phyloP scores from a whole-genome alignment of 768 basidiomycete genomes.

The Phanerodontia chrysosporium region DNA sequence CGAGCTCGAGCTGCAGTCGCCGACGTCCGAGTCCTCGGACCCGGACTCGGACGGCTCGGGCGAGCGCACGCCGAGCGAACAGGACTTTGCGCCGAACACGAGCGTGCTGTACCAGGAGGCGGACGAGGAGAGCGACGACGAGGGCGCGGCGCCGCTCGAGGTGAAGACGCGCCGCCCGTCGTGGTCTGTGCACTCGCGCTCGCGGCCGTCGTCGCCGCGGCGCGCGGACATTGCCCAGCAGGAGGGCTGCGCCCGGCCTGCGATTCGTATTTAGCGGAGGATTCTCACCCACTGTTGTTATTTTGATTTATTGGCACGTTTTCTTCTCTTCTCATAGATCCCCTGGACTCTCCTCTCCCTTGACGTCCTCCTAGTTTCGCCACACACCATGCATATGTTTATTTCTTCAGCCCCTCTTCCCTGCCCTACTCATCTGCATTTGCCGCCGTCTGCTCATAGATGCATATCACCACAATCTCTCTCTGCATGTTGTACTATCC shows the following conservation, averaged over 20 bases:
- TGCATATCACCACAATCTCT: not conserved
- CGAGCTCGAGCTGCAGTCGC: conserved; percentile 21
- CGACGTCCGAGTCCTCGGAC: conserved; percentile 17
- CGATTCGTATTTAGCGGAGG: conserved; percentile 8
- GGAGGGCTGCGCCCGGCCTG: conserved; percentile 8
- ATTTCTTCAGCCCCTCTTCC: not conserved
- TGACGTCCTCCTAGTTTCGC: not conserved
- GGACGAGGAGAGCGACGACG: conserved; percentile 35
- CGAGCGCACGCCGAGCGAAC: conserved; percentile 22
- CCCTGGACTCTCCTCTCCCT: not conserved
- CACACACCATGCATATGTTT: not conserved
- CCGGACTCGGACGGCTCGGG: conserved; percentile 27
- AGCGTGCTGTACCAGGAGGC: conserved; percentile 29
- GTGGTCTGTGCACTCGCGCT: conserved; percentile 3
- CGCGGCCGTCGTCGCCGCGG: conserved; percentile 8
- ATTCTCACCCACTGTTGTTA: not conserved
- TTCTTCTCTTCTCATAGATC: conserved; percentile 11
- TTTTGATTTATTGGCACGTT: not conserved
- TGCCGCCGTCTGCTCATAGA: conserved; percentile 3
- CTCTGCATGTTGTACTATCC: conserved; percentile 8
- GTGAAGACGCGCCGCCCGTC: conserved; percentile 25
- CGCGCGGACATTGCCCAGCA: conserved; percentile 3
- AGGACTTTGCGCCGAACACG: conserved; percentile 23
- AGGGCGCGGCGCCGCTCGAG: conserved; percentile 19
- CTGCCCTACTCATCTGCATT: not conserved